These are phyloP conservation scores for Selaginella moellendorffii DNA, from an alignment of 75 land plant species.

Conservation along the genomic window DNA sequence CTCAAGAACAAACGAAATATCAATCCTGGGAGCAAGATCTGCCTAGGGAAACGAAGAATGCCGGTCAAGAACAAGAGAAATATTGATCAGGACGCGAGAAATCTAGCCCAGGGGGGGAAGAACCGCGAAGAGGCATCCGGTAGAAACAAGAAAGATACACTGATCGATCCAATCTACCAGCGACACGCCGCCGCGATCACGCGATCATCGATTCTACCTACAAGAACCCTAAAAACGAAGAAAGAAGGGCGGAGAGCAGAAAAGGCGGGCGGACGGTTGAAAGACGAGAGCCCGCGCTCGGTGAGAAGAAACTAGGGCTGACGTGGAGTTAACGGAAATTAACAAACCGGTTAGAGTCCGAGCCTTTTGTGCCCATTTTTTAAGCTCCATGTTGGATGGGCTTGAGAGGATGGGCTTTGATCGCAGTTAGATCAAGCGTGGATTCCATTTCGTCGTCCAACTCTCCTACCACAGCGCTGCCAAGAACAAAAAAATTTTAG, in stretches of 20 bases:
- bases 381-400: slow-evolving; percentile 46
- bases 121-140: too few relatives aligned
- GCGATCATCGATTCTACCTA: background rate
- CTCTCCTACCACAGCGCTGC: slow-evolving; percentile 91
- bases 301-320: background rate
- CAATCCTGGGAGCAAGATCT: background rate
- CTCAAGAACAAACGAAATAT: too few relatives aligned
- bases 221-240: background rate
- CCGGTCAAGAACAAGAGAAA: background rate
- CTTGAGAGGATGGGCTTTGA: slow-evolving; percentile 91
- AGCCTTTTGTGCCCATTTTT: too few relatives aligned
- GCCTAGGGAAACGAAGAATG: background rate
- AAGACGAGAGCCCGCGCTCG: background rate
- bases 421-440: slow-evolving; percentile 43
- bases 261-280: background rate
- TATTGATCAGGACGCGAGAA: too few relatives aligned
- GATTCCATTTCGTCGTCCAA: slow-evolving; percentile 87
- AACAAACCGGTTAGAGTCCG: too few relatives aligned
- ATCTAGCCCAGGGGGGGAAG: too few relatives aligned
- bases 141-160: too few relatives aligned
- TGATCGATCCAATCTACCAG: too few relatives aligned
- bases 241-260: background rate
- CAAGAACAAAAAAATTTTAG: slow-evolving; percentile 1
- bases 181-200: too few relatives aligned
- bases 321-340: background rate